Base-by-base conservation (phyloP, 2,329 filamentous ascomycete genomes). In the Aspergillus nomiae region DNA sequence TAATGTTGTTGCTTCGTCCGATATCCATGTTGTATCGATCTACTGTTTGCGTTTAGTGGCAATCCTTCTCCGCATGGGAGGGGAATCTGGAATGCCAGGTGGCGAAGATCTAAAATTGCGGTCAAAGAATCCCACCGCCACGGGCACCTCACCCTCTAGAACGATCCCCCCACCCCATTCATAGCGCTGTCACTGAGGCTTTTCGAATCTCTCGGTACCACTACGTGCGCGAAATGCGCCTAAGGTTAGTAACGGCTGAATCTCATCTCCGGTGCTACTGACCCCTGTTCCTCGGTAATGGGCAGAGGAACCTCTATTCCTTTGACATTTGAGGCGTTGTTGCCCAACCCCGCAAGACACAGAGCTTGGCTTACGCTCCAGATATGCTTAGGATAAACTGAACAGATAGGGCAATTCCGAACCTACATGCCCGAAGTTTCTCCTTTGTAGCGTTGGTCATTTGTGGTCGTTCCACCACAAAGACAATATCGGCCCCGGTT, bases 51-150 rank as follows among this genome's bases (percentile, higher is more conserved):
- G 51, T 56, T 56, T 43, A 63, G 61, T 63, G 43, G 30, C 57
- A 61, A 58, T 61, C 60, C 53, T 53, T 54, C 54, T 55, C 34
- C 60, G 56, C 26, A 58, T 50, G 30, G 51, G 51, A 63, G 59
- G 58, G 55, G 43, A 46, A 24, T 50, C 28, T 65, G 43, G 54
- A 65, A 45, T 60, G 59, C 57, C 63, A 64, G 62, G 69, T 71
- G 66, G 65, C 67, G 58, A 65, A 28, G 41, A 59, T 63, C 62
- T 58, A 57, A 72, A 71, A 58, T 72, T 71, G 69, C 70, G 70
- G 70, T 73, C 70, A 73, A 64, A 58, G 56, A 43, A 61, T 61
- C 59, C 66, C 65, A 67, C 66, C 64, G 69, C 67, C 67, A 69
- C 63, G 60, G 51, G 45, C 45, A 62, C 46, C 41, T 57, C 30